These are phyloP conservation scores for Amphichorda felina DNA, from an alignment of 2,329 filamentous ascomycete genomes.

Conservation along the genomic window DNA sequence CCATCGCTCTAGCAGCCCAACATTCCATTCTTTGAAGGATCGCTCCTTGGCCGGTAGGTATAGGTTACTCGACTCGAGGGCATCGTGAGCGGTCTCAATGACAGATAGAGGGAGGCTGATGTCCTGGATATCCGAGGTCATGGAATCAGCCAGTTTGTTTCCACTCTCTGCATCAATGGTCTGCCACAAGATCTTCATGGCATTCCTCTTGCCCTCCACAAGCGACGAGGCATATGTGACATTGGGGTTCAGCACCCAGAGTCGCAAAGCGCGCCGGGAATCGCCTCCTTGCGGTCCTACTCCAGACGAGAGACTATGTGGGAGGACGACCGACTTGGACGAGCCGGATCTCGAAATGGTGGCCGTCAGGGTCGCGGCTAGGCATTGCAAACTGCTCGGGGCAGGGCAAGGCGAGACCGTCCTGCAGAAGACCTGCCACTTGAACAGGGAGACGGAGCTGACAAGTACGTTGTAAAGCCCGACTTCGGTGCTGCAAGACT, in stretches of 20 bases:
- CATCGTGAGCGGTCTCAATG: slow-evolving; percentile 29
- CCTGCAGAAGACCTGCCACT: slow-evolving; percentile 41
- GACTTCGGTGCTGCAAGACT: slow-evolving; percentile 29
- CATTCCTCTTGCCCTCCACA: slow-evolving; percentile 16
- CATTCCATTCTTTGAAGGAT: slow-evolving; percentile 53
- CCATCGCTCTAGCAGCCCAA: slow-evolving; percentile 45
- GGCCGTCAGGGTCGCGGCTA: slow-evolving; percentile 39
- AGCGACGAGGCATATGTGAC: slow-evolving; percentile 37
- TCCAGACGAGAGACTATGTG: slow-evolving; percentile 8
- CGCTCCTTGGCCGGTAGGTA: slow-evolving; percentile 44
- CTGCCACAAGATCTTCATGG: slow-evolving; percentile 42
- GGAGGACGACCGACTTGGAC: slow-evolving; percentile 42
- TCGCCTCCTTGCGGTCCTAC: slow-evolving; percentile 1
- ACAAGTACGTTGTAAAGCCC: slow-evolving; percentile 34
- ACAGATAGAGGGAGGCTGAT: slow-evolving; percentile 39
- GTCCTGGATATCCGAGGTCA: slow-evolving; percentile 47
- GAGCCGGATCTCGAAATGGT: slow-evolving; percentile 44
- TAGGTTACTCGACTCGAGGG: slow-evolving; percentile 33
- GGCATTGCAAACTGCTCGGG: slow-evolving; percentile 35
- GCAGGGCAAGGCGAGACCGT: slow-evolving; percentile 10
- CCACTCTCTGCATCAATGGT: slow-evolving; percentile 29
- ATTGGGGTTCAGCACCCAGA: slow-evolving; percentile 46
- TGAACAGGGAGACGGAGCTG: slow-evolving; percentile 38
- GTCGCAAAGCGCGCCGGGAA: slow-evolving; percentile 26
- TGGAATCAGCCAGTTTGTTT: slow-evolving; percentile 33